Percentiles rank a stretch among this genome's conserved stretches.
These are phyloP conservation scores for Penicillium coprophilum DNA, from an alignment of 495 filamentous ascomycete genomes.

Conservation along the genomic window DNA sequence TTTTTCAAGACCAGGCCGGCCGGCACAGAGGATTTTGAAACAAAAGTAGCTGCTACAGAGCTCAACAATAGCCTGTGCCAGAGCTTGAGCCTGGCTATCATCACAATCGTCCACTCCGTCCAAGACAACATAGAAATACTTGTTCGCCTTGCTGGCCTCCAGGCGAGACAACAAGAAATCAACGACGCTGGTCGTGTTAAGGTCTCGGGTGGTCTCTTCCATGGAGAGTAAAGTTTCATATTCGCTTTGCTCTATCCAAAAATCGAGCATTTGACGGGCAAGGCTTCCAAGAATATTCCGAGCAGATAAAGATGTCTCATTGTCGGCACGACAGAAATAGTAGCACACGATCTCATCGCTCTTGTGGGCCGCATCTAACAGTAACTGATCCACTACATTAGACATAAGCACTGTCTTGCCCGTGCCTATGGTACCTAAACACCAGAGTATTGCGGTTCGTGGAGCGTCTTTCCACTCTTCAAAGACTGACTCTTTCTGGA, in stretches of 20 bases:
- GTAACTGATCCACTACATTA: conserved; percentile 21
- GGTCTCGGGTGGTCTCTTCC: not conserved
- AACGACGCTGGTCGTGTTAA: conserved; percentile 2
- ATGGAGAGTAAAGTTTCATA: not conserved
- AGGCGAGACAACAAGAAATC: not conserved
- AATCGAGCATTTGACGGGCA: conserved; percentile 20
- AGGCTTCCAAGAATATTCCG: conserved; percentile 22
- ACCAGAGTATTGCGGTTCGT: conserved; percentile 22
- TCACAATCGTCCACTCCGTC: conserved; percentile 9
- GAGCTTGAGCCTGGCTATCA: not conserved
- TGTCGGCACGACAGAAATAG: conserved; percentile 23
- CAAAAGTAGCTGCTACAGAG: not conserved
- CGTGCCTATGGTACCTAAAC: conserved; percentile 29
- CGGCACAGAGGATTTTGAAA: conserved; percentile 11
- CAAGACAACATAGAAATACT: not conserved
- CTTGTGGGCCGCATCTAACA: not conserved
- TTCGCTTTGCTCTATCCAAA: conserved; percentile 5
- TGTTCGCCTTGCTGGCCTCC: no score
- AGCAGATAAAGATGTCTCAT: conserved; percentile 19
- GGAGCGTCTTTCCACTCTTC: not conserved
- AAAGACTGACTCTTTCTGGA: conserved; percentile 7
- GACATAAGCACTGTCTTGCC: conserved; percentile 31
- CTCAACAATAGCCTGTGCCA: conserved; percentile 7
- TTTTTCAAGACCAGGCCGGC: conserved; percentile 15
- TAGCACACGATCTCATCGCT: conserved; percentile 15